Evolutionary conservation across 176 grass and related monocot genomes (phyloP).

Genomic region (Miscanthus lutarioriparius): DNA sequence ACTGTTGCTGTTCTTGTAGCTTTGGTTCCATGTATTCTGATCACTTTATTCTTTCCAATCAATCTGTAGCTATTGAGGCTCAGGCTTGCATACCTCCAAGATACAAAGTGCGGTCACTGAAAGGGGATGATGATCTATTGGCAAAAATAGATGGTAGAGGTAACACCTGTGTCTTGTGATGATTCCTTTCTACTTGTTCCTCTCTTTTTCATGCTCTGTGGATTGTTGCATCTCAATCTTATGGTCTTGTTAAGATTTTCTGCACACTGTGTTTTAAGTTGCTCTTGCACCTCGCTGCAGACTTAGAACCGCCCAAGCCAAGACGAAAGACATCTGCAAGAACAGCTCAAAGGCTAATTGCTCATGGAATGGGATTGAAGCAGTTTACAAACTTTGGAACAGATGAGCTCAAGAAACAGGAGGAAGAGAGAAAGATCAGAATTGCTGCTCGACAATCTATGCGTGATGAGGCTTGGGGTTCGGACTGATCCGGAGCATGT

Average conservation of each 20-base stretch:
- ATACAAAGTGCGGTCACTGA: slow-evolving; percentile 65
- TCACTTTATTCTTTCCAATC: background rate
- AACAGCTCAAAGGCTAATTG: slow-evolving; percentile 79
- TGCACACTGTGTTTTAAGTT: background rate
- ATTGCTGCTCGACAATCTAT: slow-evolving; percentile 58
- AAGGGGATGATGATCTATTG: slow-evolving; percentile 60
- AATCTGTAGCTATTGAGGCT: slow-evolving; percentile 61
- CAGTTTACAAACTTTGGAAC: slow-evolving; percentile 47
- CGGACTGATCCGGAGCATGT: slow-evolving; percentile 43
- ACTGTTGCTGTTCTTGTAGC: background rate
- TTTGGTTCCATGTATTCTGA: slow-evolving; percentile 25
- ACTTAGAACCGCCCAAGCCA: slow-evolving; percentile 76
- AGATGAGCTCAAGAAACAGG: slow-evolving; percentile 67
- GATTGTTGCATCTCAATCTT: background rate
- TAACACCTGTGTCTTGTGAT: slow-evolving; percentile 26
- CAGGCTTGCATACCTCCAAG: slow-evolving; percentile 50
- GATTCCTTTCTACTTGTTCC: background rate
- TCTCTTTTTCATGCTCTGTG: background rate
- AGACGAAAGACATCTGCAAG: slow-evolving; percentile 84
- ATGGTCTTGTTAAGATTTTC: background rate
- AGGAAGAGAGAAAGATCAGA: slow-evolving; percentile 70
- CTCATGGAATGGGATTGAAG: slow-evolving; percentile 75
- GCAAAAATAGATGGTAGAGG: slow-evolving; percentile 64
- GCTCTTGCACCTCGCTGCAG: slow-evolving; percentile 32
- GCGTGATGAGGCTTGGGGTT: slow-evolving; percentile 81